Evolutionary conservation across 768 basidiomycete genomes (phyloP), one percentile per base, ranked within the genome.

Genomic region (Suillus clintonianus): DNA sequence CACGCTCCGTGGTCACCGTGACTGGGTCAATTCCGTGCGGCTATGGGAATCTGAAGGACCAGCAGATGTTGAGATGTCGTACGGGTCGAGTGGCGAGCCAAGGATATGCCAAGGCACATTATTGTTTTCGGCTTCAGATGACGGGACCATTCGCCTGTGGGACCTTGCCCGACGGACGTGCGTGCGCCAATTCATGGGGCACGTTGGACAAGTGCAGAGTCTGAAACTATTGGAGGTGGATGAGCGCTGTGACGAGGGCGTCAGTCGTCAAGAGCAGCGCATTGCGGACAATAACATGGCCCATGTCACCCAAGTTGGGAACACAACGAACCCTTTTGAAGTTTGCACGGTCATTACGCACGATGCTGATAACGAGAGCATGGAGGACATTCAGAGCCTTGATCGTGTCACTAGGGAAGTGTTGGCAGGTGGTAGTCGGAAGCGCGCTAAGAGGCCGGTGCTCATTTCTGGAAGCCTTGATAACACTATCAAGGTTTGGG

Each of bases 121-220:
- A 91, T 83, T 99, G 32, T 97, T 99, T 80, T 97, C 95, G 9
- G 94, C 94, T 4, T 95, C 94, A 9, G 97, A 99, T 73, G 97
- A 99, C 74, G 92, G 91, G 32, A 89, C 90, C 4, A 94, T 99
- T 75, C 89, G 89, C 63, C 85, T 99, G 6, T 99, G 97, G 97
- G 97, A 99, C 76, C 84, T 99, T 48, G 87, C 85, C 32, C 79
- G 80, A 24, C 85, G 93, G 54, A 85, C 88, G 3, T 98, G 95
- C 73, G 84, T 97, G 45, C 86, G 91, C 14, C 87, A 89, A 64
- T 92, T 97, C 73, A 83, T 81, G 27, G 97, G 95, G 0, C 97
- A 99, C 76, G 89, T 96, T 62, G 94, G 92, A 0, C 96, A 98
- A 74, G 94, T 99, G 15, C 97, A 99, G 80, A 91, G 88, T 71